Conservation (phyloP, 441 rosid genomes). For the Croton laevigatus region DNA sequence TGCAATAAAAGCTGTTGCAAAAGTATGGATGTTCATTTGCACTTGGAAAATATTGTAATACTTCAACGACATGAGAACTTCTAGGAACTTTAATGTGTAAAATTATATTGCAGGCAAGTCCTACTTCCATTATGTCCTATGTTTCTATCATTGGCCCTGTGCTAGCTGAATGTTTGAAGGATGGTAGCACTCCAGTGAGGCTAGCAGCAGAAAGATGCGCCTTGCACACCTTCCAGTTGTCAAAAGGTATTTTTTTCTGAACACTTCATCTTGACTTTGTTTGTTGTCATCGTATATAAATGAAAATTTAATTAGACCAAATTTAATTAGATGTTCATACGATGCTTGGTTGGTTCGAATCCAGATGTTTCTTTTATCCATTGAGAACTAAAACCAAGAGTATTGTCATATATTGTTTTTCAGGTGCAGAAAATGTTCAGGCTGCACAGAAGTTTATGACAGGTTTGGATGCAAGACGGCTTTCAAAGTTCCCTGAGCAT, state of each 20-base stretch:
- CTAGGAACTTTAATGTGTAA: slow-evolving; percentile 12
- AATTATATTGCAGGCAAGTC: slow-evolving; percentile 58
- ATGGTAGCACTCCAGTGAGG: slow-evolving; percentile 83
- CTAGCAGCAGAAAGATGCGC: slow-evolving; percentile 96
- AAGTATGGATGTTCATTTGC: slow-evolving; percentile 40
- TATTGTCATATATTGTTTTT: slow-evolving; percentile 7
- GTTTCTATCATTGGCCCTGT: slow-evolving; percentile 70
- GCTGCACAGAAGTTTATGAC: slow-evolving; percentile 90
- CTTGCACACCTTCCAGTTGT: slow-evolving; percentile 76
- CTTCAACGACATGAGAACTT: not conserved
- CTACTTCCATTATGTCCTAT: slow-evolving; percentile 43
- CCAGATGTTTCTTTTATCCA: not conserved
- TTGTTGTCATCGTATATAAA: not conserved
- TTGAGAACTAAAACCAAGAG: not conserved
- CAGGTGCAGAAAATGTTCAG: slow-evolving; percentile 82
- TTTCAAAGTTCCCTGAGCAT: slow-evolving; percentile 69
- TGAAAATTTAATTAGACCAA: not conserved
- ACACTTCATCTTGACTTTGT: not conserved
- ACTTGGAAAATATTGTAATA: not conserved
- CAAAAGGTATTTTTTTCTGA: slow-evolving; percentile 52
- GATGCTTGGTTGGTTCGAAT: no score
- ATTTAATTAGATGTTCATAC: no score
- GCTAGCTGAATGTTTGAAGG: slow-evolving; percentile 89
- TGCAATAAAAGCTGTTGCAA: slow-evolving; percentile 77
- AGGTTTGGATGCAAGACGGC: slow-evolving; percentile 94